Evolutionary conservation across 176 grass and related monocot genomes (phyloP).

Genomic region (Hsuehochloa calcarea): DNA sequence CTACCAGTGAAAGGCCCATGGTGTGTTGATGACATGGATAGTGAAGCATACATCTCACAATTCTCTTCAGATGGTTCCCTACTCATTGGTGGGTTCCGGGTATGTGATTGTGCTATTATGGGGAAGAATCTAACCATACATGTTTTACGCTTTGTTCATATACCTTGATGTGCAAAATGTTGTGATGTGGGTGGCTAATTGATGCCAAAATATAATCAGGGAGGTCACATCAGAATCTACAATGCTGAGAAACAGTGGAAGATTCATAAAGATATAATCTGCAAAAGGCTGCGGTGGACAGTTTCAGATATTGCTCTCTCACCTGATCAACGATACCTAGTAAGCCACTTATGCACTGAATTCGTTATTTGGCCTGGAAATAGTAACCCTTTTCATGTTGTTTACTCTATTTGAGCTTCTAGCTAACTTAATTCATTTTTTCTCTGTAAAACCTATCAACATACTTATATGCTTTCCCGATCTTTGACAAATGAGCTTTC

Average conservation of each 20-base stretch:
- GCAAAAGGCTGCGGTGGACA: conserved; percentile 61
- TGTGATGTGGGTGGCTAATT: neutral
- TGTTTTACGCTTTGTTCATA: neutral
- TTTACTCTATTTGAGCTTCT: neutral
- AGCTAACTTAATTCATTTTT: neutral
- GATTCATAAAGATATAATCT: conserved; percentile 61
- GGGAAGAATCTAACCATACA: neutral
- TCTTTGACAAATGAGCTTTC: neutral
- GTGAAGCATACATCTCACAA: conserved; percentile 71
- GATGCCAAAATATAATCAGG: conserved; percentile 42
- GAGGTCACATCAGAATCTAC: conserved; percentile 65
- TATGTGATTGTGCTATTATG: conserved; percentile 22
- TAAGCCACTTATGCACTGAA: conserved; percentile 12
- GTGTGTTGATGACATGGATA: conserved; percentile 44
- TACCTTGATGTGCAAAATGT: neutral
- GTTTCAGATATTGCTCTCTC: conserved; percentile 65
- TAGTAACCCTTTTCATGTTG: neutral
- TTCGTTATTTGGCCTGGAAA: neutral
- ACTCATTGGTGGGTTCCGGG: conserved; percentile 61
- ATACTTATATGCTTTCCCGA: neutral
- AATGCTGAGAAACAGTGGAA: conserved; percentile 64
- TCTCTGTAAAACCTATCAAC: neutral
- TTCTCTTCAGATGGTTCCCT: conserved; percentile 76
- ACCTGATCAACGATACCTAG: conserved; percentile 56
- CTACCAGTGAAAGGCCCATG: conserved; percentile 51